These are phyloP conservation scores for Microdochium nivale DNA, from an alignment of 2,329 filamentous ascomycete genomes.

Conservation along the genomic window DNA sequence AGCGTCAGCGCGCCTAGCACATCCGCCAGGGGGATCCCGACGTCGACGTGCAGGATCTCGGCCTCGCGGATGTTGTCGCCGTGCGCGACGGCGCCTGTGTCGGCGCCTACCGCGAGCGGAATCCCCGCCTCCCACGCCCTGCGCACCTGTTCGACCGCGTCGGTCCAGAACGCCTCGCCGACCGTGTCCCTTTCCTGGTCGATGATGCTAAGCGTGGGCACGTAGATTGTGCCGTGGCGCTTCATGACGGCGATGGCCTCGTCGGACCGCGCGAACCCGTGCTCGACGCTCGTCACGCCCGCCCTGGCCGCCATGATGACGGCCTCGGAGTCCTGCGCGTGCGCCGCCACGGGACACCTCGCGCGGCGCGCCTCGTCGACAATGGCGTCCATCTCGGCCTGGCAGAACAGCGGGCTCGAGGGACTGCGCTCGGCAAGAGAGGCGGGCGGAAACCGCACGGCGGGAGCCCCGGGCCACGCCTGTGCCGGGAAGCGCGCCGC, in stretches of 20 bases:
- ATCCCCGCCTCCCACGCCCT: constrained; percentile 36
- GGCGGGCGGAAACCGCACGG: constrained; percentile 25
- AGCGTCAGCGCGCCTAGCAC: constrained; percentile 40
- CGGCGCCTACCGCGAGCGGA: constrained; percentile 41
- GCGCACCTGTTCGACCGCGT: constrained; percentile 26
- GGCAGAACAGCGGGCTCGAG: constrained; percentile 33
- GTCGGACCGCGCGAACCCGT: constrained; percentile 27
- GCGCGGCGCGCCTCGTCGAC: constrained; percentile 35
- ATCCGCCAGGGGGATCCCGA: constrained; percentile 39
- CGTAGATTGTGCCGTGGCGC: constrained; percentile 35
- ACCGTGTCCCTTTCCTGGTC: constrained; percentile 19
- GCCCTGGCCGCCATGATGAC: constrained; percentile 36
- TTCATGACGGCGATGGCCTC: constrained; percentile 34
- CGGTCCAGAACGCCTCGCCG: constrained; percentile 22
- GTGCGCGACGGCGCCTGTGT: constrained; percentile 44
- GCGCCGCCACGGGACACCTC: constrained; percentile 31
- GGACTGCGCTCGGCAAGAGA: constrained; percentile 23
- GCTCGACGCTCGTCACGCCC: constrained; percentile 39
- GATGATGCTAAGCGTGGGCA: constrained; percentile 34
- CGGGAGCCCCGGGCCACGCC: constrained; percentile 13
- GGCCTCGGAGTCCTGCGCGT: constrained; percentile 30
- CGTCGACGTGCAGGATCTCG: constrained; percentile 39
- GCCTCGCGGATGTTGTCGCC: constrained; percentile 43
- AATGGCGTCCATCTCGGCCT: constrained; percentile 40
- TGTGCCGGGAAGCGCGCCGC: constrained; percentile 30